Percentiles rank a stretch among this genome's conserved stretches.
These are phyloP conservation scores for Phoenix roebelenii DNA, from an alignment of 176 grass and related monocot genomes.

Conservation along the genomic window DNA sequence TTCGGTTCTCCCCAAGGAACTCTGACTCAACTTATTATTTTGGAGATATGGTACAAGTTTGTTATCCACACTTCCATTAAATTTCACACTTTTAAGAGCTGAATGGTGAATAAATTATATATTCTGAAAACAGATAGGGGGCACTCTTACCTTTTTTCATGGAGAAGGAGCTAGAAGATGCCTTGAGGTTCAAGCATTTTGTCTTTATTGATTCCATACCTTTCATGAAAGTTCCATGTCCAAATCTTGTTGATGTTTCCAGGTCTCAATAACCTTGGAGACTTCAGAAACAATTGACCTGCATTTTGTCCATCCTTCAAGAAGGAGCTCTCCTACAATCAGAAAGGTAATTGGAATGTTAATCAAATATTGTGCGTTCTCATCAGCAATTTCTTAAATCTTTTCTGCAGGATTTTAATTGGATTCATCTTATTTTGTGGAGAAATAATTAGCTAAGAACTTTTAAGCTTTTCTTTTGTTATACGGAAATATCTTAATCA, in stretches of 20 bases:
- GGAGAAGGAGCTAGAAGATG: conserved; percentile 54
- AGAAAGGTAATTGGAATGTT: conserved; percentile 50
- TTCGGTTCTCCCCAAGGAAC: conserved; percentile 92
- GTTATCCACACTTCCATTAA: not conserved
- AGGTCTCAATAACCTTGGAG: conserved; percentile 91
- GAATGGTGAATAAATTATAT: conserved; percentile 14
- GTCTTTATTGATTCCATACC: conserved; percentile 1
- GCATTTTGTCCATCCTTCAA: conserved; percentile 81
- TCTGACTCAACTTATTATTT: conserved; percentile 97
- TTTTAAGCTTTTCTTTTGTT: too few species aligned
- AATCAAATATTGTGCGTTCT: too few species aligned
- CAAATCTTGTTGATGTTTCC: not conserved
- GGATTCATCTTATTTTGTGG: not conserved
- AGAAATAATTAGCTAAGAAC: too few species aligned
- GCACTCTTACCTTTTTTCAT: conserved; percentile 84
- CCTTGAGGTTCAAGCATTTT: conserved; percentile 59
- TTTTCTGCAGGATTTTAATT: not conserved
- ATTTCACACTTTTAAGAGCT: conserved; percentile 5
- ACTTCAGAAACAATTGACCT: conserved; percentile 85
- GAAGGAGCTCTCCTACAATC: conserved; percentile 76
- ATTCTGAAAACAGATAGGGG: conserved; percentile 62
- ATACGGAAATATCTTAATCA: too few species aligned
- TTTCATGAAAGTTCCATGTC: conserved; percentile 6
- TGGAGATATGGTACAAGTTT: conserved; percentile 69
- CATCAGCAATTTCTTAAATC: too few species aligned